Base-by-base conservation (phyloP, 2,329 filamentous ascomycete species). In the Paecilomyces niveus region DNA sequence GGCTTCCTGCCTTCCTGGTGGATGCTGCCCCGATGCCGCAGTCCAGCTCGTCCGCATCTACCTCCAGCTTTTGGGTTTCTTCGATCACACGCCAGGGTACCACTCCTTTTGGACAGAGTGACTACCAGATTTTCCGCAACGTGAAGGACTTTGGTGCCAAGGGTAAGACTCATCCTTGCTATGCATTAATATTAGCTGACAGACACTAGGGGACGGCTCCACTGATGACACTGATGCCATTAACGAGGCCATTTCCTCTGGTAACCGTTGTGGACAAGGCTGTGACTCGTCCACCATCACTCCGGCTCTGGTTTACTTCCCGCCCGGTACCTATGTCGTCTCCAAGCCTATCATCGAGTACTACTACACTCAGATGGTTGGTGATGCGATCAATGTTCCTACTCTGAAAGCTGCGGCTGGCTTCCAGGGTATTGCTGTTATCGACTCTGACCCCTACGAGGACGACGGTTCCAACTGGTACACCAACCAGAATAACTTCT, bases 361-460 rank as follows among this genome's bases (percentile, higher is more conserved):
- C 74, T 97, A 97, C 81, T 96, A 96, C 79, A 96, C 92, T 9
- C 92, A 97, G 73, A 85, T 97, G 61, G 81, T 97, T 35, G 93
- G 93, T 58, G 92, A 97, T 77, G 86, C 88, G 54, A 70, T 84
- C 67, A 80, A 83, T 62, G 74, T 87, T 13, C 92, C 93, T 0
- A 87, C 87, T 0, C 80, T 97, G 73, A 91, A 93, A 78, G 88
- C 89, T 2, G 74, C 85, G 1, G 72, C 86, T 51, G 78, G 80
- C 66, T 99, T 97, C 69, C 64, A 80, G 2, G 94, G 93, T 53
- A 95, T 97, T 79, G 92, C 89, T 51, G 83, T 97, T 56, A 89
- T 99, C 64, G 92, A 97, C 70, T 82, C 90, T 1, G 88, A 97
- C 68, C 92, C 92, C 0, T 97, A 97, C 74, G 83, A 84, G 45